Percentiles rank a stretch among this genome's conserved stretches.
phyloP scores from a whole-genome alignment of 2,329 filamentous ascomycete species.

The Tympanopsis confertula region DNA sequence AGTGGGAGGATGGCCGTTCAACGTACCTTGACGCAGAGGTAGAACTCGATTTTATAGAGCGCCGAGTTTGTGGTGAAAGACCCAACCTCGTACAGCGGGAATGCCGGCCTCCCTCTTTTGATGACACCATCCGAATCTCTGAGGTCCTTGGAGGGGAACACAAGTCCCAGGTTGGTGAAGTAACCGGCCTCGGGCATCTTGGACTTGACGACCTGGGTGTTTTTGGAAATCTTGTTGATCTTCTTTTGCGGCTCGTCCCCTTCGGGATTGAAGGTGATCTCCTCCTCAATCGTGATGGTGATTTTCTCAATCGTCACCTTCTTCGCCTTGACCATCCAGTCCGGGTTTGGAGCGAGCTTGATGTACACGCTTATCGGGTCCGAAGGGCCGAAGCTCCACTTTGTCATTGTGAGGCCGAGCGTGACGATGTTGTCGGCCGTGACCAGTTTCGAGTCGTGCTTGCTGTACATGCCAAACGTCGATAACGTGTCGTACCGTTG shows the following conservation, averaged over 20 bases:
- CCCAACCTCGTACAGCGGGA: slow-evolving; percentile 76
- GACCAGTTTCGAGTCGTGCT: slow-evolving; percentile 75
- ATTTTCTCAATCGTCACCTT: slow-evolving; percentile 91
- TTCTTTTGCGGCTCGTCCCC: slow-evolving; percentile 90
- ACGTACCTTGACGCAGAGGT: slow-evolving; percentile 77
- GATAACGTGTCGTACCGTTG: slow-evolving; percentile 91
- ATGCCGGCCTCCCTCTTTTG: slow-evolving; percentile 71
- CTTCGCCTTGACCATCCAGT: slow-evolving; percentile 82
- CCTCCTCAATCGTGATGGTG: slow-evolving; percentile 86
- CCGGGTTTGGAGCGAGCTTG: slow-evolving; percentile 80
- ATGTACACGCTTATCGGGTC: slow-evolving; percentile 95
- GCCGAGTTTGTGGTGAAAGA: slow-evolving; percentile 91
- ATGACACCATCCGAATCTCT: slow-evolving; percentile 80
- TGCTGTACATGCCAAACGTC: slow-evolving; percentile 99
- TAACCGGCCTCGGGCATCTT: slow-evolving; percentile 87
- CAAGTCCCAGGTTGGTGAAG: slow-evolving; percentile 79
- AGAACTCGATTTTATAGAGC: slow-evolving; percentile 97
- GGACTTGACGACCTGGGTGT: slow-evolving; percentile 68
- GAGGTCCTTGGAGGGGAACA: slow-evolving; percentile 82
- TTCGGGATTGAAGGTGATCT: slow-evolving; percentile 97
- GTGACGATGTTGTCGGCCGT: slow-evolving; percentile 86
- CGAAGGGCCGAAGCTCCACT: slow-evolving; percentile 91
- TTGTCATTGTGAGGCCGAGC: slow-evolving; percentile 78
- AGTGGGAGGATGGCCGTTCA: slow-evolving; percentile 1
- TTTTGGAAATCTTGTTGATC: slow-evolving; percentile 74